Conservation (phyloP, 805 yeast species). For the Starmera pachycereana region DNA sequence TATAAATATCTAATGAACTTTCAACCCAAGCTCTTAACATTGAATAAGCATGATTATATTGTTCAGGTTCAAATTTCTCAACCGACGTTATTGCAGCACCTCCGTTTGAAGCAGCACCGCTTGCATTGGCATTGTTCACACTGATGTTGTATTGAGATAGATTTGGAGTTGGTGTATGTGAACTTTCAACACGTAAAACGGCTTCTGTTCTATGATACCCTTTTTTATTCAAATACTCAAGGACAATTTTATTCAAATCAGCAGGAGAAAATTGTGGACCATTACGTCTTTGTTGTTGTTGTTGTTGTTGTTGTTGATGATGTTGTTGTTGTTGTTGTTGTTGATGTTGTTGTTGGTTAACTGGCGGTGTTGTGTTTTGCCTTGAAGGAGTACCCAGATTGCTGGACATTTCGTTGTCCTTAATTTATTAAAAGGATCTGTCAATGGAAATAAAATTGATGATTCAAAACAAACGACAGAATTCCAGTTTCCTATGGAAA, state of each 20-base stretch:
- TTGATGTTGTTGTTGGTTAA: background rate
- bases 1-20: conserved; percentile 81
- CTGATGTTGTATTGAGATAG: conserved; percentile 23
- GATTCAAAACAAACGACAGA: too few species aligned
- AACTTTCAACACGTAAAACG: conserved; percentile 78
- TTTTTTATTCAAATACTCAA: conserved; percentile 86
- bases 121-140: conserved; percentile 9
- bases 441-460: too few species aligned
- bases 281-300: conserved; percentile 13
- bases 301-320: conserved; percentile 2
- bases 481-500: too few species aligned
- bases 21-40: conserved; percentile 84
- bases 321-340: conserved; percentile 2
- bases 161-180: conserved; percentile 45
- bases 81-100: conserved; percentile 11
- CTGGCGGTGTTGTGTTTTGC: background rate
- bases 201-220: conserved; percentile 95
- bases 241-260: conserved; percentile 82
- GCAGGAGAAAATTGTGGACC: conserved; percentile 57
- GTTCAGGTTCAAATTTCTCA: conserved; percentile 37
- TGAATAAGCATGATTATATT: conserved; percentile 71
- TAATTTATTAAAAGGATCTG: too few species aligned
- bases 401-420: too few species aligned
- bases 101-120: conserved; percentile 15
- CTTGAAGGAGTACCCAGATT: too few species aligned